phyloP scores from a whole-genome alignment of 1,284 basidiomycete species.

The Cystobasidium slooffiae region DNA sequence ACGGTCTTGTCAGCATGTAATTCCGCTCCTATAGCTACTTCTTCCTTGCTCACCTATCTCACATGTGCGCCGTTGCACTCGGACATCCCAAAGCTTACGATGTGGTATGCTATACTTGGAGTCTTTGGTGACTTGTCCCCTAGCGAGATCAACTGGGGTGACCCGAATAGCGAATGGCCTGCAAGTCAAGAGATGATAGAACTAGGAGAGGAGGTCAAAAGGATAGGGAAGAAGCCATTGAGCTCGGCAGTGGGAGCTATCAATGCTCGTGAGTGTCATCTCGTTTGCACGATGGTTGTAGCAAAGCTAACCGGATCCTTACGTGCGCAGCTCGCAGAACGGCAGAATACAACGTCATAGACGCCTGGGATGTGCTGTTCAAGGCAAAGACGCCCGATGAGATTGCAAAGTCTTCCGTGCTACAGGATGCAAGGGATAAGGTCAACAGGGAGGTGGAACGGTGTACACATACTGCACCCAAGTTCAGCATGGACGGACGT shows the following conservation, averaged over 20 bases:
- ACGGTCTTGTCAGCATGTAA: slow-evolving; percentile 48
- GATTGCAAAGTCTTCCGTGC: slow-evolving; percentile 29
- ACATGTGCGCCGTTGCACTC: slow-evolving; percentile 45
- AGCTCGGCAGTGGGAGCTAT: slow-evolving; percentile 48
- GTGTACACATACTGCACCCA: slow-evolving; percentile 51
- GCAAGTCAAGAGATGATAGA: slow-evolving; percentile 42
- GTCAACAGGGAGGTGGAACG: slow-evolving; percentile 49
- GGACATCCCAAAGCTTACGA: slow-evolving; percentile 10
- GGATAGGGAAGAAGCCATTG: slow-evolving; percentile 47
- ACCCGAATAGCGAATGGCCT: slow-evolving; percentile 45
- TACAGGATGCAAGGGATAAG: slow-evolving; percentile 47
- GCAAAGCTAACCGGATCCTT: neutral
- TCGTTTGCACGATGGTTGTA: neutral
- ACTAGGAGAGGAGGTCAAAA: slow-evolving; percentile 45
- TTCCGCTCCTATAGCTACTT: slow-evolving; percentile 49
- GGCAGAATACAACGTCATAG: slow-evolving; percentile 48
- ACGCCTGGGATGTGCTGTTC: slow-evolving; percentile 47
- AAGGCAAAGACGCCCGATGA: slow-evolving; percentile 44
- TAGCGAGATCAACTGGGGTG: slow-evolving; percentile 46
- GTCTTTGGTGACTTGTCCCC: slow-evolving; percentile 51
- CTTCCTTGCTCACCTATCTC: slow-evolving; percentile 50
- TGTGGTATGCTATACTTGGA: slow-evolving; percentile 48
- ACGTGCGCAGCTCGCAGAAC: slow-evolving; percentile 46
- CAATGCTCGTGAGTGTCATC: slow-evolving; percentile 46
- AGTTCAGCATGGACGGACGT: slow-evolving; percentile 50